Evolutionary conservation across 108 stramenopile genomes (phyloP).

Genomic region (Parmales sp.): DNA sequence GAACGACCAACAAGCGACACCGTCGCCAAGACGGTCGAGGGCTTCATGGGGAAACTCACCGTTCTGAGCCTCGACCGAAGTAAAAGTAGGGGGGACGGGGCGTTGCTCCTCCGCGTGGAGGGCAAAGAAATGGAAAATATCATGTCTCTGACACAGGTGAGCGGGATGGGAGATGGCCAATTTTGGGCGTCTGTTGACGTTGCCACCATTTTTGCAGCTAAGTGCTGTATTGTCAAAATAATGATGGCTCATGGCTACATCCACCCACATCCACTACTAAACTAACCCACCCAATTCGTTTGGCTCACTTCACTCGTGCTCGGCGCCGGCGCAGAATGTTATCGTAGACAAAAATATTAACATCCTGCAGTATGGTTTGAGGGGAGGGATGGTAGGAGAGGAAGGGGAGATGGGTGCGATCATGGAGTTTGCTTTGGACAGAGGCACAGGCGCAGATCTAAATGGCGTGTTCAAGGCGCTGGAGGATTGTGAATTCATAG

Average conservation of each 20-base stretch:
- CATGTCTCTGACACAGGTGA: slow-evolving; percentile 42
- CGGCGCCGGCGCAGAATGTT: too few relatives aligned
- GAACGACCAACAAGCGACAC: slow-evolving; percentile 4
- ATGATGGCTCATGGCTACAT: too few relatives aligned
- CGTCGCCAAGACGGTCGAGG: slow-evolving; percentile 41
- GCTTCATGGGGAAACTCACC: slow-evolving; percentile 29
- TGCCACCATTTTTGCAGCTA: too few relatives aligned
- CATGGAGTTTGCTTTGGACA: slow-evolving; percentile 49
- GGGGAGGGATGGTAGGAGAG: slow-evolving; percentile 20
- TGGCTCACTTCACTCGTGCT: too few relatives aligned
- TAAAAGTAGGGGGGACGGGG: slow-evolving; percentile 19
- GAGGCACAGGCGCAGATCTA: slow-evolving; percentile 20
- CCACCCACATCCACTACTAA: too few relatives aligned
- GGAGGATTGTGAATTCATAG: neutral
- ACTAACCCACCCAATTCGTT: too few relatives aligned
- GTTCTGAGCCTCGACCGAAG: slow-evolving; percentile 1
- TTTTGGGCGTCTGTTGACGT: too few relatives aligned
- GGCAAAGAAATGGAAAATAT: slow-evolving; percentile 49
- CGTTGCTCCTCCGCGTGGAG: slow-evolving; percentile 57
- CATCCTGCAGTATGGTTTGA: slow-evolving; percentile 65
- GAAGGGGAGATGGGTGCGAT: slow-evolving; percentile 39
- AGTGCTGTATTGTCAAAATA: too few relatives aligned
- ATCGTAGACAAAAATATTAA: too few relatives aligned
- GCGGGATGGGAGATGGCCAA: slow-evolving; percentile 50
- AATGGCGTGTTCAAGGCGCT: slow-evolving; percentile 1